phyloP scores from a whole-genome alignment of 169 alveolate species.

The Amoebophrya sp. region DNA sequence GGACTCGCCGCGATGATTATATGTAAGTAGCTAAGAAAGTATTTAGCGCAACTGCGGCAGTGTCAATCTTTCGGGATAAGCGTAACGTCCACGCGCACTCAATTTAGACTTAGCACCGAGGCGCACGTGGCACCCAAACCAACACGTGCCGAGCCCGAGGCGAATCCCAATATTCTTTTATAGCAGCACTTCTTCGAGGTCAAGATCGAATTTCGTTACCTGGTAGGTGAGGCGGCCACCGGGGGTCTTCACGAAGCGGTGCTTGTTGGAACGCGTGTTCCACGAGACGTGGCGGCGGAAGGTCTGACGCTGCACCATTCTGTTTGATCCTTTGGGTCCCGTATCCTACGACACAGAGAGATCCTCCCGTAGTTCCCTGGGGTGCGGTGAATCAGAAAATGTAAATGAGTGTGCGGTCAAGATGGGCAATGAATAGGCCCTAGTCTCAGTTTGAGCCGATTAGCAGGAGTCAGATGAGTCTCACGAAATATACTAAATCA shows the following conservation, averaged over 20 bases:
- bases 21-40: background rate
- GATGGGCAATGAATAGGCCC: too few species aligned
- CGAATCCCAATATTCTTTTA: background rate
- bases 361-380: too few species aligned
- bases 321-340: too few species aligned
- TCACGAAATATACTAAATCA: too few species aligned
- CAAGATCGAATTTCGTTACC: constrained; percentile 25
- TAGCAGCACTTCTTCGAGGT: constrained; percentile 38
- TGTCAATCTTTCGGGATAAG: background rate
- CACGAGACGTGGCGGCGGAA: constrained; percentile 53
- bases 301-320: constrained; percentile 57
- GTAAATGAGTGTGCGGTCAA: too few species aligned
- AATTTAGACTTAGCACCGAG: too few species aligned
- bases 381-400: too few species aligned
- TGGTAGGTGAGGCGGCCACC: constrained; percentile 45
- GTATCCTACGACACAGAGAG: too few species aligned
- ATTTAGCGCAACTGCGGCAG: background rate
- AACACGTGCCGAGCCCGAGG: background rate
- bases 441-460: too few species aligned
- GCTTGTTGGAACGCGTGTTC: constrained; percentile 55
- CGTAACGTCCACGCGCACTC: too few species aligned
- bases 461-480: too few species aligned
- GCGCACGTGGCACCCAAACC: too few species aligned
- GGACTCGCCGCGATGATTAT: background rate
- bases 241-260: constrained; percentile 61